A percentile compares a stretch with the other conserved stretches of the same genome.
phyloP scores from a whole-genome alignment of 2,329 filamentous ascomycete genomes.

The Plectosphaerella plurivora region DNA sequence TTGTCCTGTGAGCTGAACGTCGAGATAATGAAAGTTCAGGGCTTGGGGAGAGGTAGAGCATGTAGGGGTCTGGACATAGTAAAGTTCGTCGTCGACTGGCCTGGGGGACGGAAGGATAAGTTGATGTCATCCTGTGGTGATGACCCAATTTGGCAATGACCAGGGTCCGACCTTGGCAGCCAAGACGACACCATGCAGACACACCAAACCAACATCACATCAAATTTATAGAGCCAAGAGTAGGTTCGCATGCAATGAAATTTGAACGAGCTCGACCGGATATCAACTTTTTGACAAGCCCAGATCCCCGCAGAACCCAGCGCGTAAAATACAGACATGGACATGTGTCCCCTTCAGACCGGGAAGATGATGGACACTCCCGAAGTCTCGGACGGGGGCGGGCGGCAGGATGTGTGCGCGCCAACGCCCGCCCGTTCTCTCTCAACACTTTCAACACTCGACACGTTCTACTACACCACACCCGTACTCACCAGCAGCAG shows the following conservation, averaged over 20 bases:
- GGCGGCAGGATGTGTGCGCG: background rate
- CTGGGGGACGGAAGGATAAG: too few species aligned
- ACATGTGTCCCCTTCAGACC: constrained; percentile 5
- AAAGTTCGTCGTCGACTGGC: too few species aligned
- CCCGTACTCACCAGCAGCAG: background rate
- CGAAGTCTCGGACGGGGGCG: background rate
- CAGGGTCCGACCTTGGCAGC: too few species aligned
- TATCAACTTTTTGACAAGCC: constrained; percentile 16
- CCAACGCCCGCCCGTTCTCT: background rate
- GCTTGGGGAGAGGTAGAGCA: too few species aligned
- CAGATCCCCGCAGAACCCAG: constrained; percentile 20
- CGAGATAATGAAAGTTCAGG: too few species aligned
- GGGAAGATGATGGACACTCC: background rate
- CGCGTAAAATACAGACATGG: constrained; percentile 28
- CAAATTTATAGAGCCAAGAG: too few species aligned
- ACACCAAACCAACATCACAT: background rate
- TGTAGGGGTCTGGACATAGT: too few species aligned
- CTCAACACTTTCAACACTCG: background rate
- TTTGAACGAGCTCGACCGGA: constrained; percentile 12
- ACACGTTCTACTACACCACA: background rate
- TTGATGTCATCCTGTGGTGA: too few species aligned
- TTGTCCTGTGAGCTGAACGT: too few species aligned
- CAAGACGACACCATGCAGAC: too few species aligned
- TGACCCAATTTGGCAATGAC: too few species aligned
- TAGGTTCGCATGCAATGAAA: background rate